Evolutionary conservation across 2,329 filamentous ascomycete species (phyloP), one percentile per base, ranked within the genome.

Genomic region (Fusarium graminum): DNA sequence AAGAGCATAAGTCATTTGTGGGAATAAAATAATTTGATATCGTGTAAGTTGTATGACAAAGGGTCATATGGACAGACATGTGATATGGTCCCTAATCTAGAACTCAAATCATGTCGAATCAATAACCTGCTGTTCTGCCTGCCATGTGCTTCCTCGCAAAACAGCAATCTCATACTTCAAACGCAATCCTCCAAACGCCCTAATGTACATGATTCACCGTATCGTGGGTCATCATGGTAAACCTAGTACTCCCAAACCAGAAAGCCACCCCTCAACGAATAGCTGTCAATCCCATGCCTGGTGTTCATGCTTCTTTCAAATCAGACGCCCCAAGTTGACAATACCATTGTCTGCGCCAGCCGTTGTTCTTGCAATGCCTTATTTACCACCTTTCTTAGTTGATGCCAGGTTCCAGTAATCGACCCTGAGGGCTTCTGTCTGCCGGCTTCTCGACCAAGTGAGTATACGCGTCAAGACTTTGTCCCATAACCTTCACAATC

Each of bases 401-500:
- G 52, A 75, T 66, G n/a, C 46, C 66, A 17, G 56, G 52, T 28
- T 74, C 72, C n/a, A 66, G 42, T 29, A 73, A 55, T 55, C 71
- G 64, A 14, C 58, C 64, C 9, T 70, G 66, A 7, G 71, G 69
- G 19, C 80, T 82, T 60, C 82, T 78, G 46, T 85, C 83, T 30
- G 81, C 77, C 7, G 82, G 81, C 74, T 86, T 87, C 71, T 87
- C 85, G 32, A 87, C 75, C 59, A 87, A 70, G 54, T 86, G 83
- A 3, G 85, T 85, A 67, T 87, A 88, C 6, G 81, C 81, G 55
- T 88, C 86, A 47, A 89, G 71, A 16, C 84, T 85, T 16, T 80
- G 78, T 0, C 85, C 86, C 79, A 89, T 86, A 4, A 85, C 82
- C 69, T 83, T 83, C 40, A 88, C 82, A 59, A 88, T 81, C 57